phyloP scores from a whole-genome alignment of 2,329 filamentous ascomycete genomes.

The Verticillium isaacii region DNA sequence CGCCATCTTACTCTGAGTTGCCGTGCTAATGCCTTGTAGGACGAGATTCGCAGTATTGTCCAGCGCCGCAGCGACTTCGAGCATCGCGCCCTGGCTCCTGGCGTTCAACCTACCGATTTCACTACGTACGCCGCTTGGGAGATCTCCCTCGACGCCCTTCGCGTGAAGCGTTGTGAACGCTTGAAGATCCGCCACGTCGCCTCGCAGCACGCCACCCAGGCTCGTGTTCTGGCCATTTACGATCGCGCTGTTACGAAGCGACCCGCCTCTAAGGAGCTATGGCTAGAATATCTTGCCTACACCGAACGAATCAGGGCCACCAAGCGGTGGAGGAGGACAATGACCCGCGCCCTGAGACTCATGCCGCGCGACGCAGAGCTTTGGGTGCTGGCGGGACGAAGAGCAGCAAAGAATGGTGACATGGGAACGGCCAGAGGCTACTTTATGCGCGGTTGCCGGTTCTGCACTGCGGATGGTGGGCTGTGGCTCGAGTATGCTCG shows the following conservation, averaged over 20 bases:
- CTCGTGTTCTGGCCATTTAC: slow-evolving; percentile 82
- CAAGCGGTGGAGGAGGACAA: slow-evolving; percentile 60
- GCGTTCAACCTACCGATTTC: slow-evolving; percentile 73
- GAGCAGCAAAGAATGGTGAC: slow-evolving; percentile 75
- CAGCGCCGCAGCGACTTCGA: slow-evolving; percentile 91
- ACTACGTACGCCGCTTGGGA: slow-evolving; percentile 76
- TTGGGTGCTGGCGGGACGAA: slow-evolving; percentile 81
- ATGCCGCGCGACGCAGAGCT: slow-evolving; percentile 79
- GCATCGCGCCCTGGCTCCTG: slow-evolving; percentile 80
- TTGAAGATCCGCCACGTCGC: slow-evolving; percentile 66
- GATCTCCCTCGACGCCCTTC: slow-evolving; percentile 66
- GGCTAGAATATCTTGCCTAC: slow-evolving; percentile 87
- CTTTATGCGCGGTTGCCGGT: slow-evolving; percentile 86
- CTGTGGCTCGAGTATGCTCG: slow-evolving; percentile 90
- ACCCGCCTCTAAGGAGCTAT: slow-evolving; percentile 73
- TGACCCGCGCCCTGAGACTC: slow-evolving; percentile 70
- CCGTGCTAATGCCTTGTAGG: slow-evolving; percentile 39
- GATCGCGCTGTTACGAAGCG: slow-evolving; percentile 83
- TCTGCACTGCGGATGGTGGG: slow-evolving; percentile 69
- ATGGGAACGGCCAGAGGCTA: slow-evolving; percentile 79
- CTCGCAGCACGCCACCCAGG: slow-evolving; percentile 67
- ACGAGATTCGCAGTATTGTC: slow-evolving; percentile 85
- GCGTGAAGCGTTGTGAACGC: slow-evolving; percentile 76
- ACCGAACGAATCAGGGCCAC: slow-evolving; percentile 63
- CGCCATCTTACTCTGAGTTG: not conserved